Evolutionary conservation across 2,329 filamentous ascomycete species (phyloP), one percentile per base, ranked within the genome.

Genomic region (Ploettnerulaceae sp.): DNA sequence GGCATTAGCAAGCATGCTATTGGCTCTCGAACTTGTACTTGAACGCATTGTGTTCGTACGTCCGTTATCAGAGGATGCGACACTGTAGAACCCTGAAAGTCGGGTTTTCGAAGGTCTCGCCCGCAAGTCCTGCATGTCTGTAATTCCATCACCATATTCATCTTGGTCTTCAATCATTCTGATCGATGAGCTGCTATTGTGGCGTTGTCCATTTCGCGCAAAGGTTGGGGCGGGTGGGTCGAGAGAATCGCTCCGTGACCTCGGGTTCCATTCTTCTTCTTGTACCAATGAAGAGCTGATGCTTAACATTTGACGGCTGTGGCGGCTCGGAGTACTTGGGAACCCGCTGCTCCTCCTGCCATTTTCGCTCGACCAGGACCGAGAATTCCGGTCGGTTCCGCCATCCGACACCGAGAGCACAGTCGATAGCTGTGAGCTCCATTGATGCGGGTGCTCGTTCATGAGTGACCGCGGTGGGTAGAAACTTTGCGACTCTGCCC

Each of bases 371-470:
- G 59, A 65, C 41, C 71, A 68, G 7, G 73, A 69, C 9, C 71
- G 71, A 17, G 76, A 77, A 12, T 52, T 52, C 29, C 66, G 69
- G 29, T 69, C 68, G 24, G 72, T 79, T 26, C 65, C 69, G 33
- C 65, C 69, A 52, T 83, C 79, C 59, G 75, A 77, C 61, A 81
- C 79, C 25, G 79, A 82, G 63, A 75, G 68, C 51, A 83, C 79
- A 34, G 79, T 81, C 29, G 80, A 83, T 32, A 82, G 69, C 63
- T 81, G 77, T 34, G 76, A 75, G 64, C 77, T 81, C 77, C 78
- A 82, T 71, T 76, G 76, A 58, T 80, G 77, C 45, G 72, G 70
- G 48, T 70, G 64, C 36, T 70, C 61, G 53, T 73, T 58, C 70
- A 77, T 76, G 56, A 62, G 65, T 57, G 61, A 59, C 47, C 60